Evolutionary conservation across 805 yeast genomes (phyloP).

Genomic region (Limtongozyma cylindracea): DNA sequence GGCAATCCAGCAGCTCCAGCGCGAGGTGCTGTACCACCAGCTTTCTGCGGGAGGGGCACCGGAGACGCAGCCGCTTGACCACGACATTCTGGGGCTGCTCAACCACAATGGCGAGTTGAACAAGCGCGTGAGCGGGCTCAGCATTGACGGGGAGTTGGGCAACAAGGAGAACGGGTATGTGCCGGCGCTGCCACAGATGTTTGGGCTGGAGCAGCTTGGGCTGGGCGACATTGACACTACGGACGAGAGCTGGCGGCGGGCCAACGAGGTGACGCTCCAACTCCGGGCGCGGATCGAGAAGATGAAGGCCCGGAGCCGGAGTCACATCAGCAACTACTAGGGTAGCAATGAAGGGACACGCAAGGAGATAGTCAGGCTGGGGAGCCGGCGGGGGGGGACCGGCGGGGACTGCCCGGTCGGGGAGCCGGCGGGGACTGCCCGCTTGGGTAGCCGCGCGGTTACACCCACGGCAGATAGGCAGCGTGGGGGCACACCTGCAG

Average conservation of each 20-base stretch:
- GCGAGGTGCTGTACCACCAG: constrained; percentile 7
- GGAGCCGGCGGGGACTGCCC: no score
- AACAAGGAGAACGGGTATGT: background rate
- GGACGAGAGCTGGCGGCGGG: constrained; percentile 71
- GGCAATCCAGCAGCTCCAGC: constrained; percentile 27
- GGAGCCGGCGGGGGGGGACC: no score
- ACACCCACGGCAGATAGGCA: no score
- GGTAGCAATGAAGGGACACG: no score
- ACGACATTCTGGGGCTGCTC: constrained; percentile 1
- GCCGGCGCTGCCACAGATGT: constrained; percentile 4
- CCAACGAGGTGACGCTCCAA: constrained; percentile 73
- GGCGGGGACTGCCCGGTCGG: no score
- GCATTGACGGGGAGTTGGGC: background rate
- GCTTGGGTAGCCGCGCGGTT: no score
- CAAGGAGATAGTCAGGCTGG: no score
- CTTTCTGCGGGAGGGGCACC: no score
- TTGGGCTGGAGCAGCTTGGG: constrained; percentile 16
- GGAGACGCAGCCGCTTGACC: no score
- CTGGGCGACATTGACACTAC: no score
- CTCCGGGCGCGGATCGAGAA: constrained; percentile 70
- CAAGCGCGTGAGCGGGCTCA: background rate
- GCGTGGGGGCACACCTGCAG: no score
- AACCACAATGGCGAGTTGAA: background rate
- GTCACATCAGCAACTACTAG: no score
- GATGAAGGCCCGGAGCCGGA: constrained; percentile 45